A percentile compares a stretch with the other conserved stretches of the same genome.
phyloP scores from a whole-genome alignment of 2,329 filamentous ascomycete species.

The Hansfordia pulvinata region DNA sequence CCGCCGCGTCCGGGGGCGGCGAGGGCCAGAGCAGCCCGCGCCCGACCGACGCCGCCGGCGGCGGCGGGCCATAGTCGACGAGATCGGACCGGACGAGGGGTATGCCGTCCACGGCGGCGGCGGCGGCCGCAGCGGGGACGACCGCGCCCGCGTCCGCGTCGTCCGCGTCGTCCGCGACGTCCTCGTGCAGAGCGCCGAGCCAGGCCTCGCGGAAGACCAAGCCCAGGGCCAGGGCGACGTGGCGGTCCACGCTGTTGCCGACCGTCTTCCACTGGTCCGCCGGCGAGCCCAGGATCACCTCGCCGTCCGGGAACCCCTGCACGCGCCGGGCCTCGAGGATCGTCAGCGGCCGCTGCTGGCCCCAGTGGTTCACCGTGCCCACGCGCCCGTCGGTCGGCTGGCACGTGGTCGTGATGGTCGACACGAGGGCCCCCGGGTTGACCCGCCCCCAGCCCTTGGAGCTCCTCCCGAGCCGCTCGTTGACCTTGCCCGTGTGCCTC shows the following conservation, averaged over 20 bases:
- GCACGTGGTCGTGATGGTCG: conserved; percentile 46
- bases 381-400: conserved; percentile 37
- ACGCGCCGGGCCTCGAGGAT: conserved; percentile 55
- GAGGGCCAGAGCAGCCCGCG: no score
- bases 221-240: conserved; percentile 54
- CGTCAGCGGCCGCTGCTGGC: conserved; percentile 44
- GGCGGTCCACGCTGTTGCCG: conserved; percentile 65
- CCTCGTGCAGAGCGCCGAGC: conserved; percentile 21
- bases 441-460: conserved; percentile 39
- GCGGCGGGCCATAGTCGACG: no score
- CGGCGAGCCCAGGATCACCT: conserved; percentile 49
- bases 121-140: no score
- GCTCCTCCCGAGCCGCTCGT: conserved; percentile 4
- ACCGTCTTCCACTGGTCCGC: conserved; percentile 49
- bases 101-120: no score
- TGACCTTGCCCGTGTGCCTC: no score
- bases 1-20: no score
- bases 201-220: conserved; percentile 47
- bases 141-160: no score
- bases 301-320: conserved; percentile 57
- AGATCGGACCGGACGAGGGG: no score
- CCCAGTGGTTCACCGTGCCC: conserved; percentile 50
- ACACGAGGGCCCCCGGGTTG: conserved; percentile 35
- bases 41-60: no score
- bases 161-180: no score